Evolutionary conservation across 2,329 filamentous ascomycete species (phyloP), one percentile per base, ranked within the genome.

Genomic region (Calonectria honghensis): DNA sequence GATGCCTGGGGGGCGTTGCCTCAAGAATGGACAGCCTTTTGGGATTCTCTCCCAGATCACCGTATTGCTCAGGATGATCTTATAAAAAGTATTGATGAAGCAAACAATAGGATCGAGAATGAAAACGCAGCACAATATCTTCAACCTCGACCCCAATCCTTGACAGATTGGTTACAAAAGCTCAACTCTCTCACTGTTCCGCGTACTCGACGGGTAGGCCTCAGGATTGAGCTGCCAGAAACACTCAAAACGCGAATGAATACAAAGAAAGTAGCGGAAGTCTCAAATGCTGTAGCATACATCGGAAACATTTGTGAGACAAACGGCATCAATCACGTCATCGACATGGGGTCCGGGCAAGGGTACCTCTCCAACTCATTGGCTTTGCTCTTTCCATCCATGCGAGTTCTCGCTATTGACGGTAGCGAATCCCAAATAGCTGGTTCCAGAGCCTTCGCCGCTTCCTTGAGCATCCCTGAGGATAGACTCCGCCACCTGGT

Each of bases 301-400:
- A 81, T 84, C 18, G 75, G 75, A 63, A 59, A 59, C 14, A 54
- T 80, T 10, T 84, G 82, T 51, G 35, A 77, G 27, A 37, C 71
- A 4, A 77, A 75, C n/a, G 70, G 65, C 32, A 81, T 84, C 64
- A 79, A 70, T 6, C 81, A 75, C 24, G 64, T 84, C 20, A 74
- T 84, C 29, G 79, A 80, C 68, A 79, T 80, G 78, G 79, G 79
- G 24, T 79, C 79, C 6, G 79, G 83, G 6, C 81, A 83, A 72
- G 83, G 83, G 50, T 83, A 84, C 32, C 79, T 84, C 11, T 81
- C 82, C 14, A 68, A 80, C 24, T 77, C 76, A 2, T 79, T 84
- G 29, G 82, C 81, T n/a, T 79, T 74, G 32, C 76, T 84, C 16
- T 82, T 79, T 54, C 82, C 82, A 0, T 51, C 78, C 0, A 69